Base-by-base conservation (phyloP, 352 stramenopile species). In the Pythium phragmiticola region DNA sequence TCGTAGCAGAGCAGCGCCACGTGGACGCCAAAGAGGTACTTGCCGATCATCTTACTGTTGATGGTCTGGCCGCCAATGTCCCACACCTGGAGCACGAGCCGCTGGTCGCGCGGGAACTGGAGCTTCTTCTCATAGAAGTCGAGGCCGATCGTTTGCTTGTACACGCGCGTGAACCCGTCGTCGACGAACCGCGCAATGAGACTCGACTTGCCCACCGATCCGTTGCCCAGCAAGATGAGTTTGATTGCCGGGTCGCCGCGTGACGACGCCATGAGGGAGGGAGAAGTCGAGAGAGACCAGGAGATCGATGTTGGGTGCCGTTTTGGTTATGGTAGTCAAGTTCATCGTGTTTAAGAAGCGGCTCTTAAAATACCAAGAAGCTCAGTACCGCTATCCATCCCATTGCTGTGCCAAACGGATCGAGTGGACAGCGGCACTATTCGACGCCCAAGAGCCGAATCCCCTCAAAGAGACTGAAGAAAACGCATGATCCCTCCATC, bases 121-220 rank as follows among this genome's bases (percentile, higher is more conserved):
- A 95, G 75, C 60, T 85, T 89, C 67, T 95, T 95, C 72, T 95
- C 84, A 62, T 84, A 97, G 57, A 95, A 95, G 70, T 95, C 88
- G 17, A 94, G 68, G 8, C 87, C 84, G 52, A 96, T 82, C 0
- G 87, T 96, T 63, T 96, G 87, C 60, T 91, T 92, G 77, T 97
- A 96, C 63, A 89, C 73, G 42, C 73, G 80, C 51, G 73, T 75
- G 66, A 95, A 96, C 48, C 85, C 86, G 60, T 92, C 80, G 46
- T 87, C 78, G 5, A 92, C 75, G 49, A 96, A 97, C 17, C 85
- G 82, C 41, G 79, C 76, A 56, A 94, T 92, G 55, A 97, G 76
- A 57, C 78, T 94, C 7, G 79, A 89, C 65, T 96, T 96, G 33
- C 87, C 84, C n/a, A 96, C 87, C 11, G 77, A 94, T 12, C 83